Percentiles rank a stretch among this genome's conserved stretches.
Evolutionary conservation across 768 basidiomycete genomes (phyloP).

Genomic region (Trametes cinnabarina): DNA sequence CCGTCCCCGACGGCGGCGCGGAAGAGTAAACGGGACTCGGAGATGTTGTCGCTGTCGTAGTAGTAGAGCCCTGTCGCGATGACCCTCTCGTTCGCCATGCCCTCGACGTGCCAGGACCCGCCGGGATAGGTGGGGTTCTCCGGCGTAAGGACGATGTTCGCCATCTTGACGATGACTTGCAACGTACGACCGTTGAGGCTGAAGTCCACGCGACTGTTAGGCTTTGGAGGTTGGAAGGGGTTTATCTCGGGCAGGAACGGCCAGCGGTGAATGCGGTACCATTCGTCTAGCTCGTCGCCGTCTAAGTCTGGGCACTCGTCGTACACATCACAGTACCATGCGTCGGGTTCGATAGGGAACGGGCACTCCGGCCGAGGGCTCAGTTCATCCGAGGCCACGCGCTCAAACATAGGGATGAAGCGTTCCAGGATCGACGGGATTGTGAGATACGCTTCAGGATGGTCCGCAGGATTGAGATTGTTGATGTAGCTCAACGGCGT

Average conservation of each 20-base stretch:
- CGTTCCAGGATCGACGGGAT: slow-evolving; percentile 17
- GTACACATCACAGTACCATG: neutral
- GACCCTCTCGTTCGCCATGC: slow-evolving; percentile 24
- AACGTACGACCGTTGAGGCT: slow-evolving; percentile 22
- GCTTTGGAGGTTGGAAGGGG: neutral
- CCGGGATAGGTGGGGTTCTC: slow-evolving; percentile 31
- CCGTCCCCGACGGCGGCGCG: slow-evolving; percentile 24
- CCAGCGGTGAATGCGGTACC: neutral
- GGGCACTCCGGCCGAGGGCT: neutral
- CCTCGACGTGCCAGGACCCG: slow-evolving; percentile 36
- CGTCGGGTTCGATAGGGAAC: slow-evolving; percentile 2
- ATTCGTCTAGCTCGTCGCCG: neutral
- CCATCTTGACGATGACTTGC: slow-evolving; percentile 42
- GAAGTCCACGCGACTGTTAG: neutral
- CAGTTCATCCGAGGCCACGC: slow-evolving; percentile 19
- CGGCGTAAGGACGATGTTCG: slow-evolving; percentile 33
- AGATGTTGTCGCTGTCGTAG: slow-evolving; percentile 34
- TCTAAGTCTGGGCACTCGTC: neutral
- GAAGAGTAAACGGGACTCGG: slow-evolving; percentile 32
- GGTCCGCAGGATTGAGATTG: slow-evolving; percentile 25
- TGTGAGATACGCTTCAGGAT: slow-evolving; percentile 16
- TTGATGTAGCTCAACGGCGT: slow-evolving; percentile 30
- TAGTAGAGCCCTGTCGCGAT: slow-evolving; percentile 19
- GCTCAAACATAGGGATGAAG: slow-evolving; percentile 29
- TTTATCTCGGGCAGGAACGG: neutral